Conservation (phyloP, 495 filamentous ascomycete species). For the Bathelium albidoporum region DNA sequence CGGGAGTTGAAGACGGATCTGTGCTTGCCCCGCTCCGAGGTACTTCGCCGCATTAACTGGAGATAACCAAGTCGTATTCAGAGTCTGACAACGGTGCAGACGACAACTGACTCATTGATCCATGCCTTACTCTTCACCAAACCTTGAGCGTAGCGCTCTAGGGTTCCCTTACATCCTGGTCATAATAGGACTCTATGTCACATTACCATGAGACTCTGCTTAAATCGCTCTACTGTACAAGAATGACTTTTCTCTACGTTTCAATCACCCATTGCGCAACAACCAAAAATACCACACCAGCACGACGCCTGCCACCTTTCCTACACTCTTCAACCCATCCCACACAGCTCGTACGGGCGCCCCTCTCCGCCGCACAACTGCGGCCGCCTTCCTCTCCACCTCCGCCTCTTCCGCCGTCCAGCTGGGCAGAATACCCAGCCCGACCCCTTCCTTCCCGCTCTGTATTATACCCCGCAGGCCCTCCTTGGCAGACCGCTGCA, state of each 20-base stretch:
- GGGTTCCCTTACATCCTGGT: too few species aligned
- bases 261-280: slow-evolving; percentile 20
- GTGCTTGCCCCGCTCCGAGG: too few species aligned
- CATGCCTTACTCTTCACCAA: too few species aligned
- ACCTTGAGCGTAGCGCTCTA: too few species aligned
- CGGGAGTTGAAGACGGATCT: too few species aligned
- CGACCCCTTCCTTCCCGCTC: slow-evolving; percentile 10
- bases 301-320: slow-evolving; percentile 20
- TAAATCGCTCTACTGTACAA: neutral
- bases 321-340: slow-evolving; percentile 23
- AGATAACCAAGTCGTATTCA: too few species aligned
- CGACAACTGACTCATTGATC: too few species aligned
- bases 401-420: slow-evolving; percentile 4
- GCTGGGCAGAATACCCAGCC: neutral
- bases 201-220: too few species aligned
- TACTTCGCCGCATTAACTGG: too few species aligned
- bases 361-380: slow-evolving; percentile 12
- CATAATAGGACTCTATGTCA: too few species aligned
- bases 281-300: slow-evolving; percentile 29
- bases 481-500: neutral
- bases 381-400: slow-evolving; percentile 16
- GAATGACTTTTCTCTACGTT: neutral
- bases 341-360: slow-evolving; percentile 12
- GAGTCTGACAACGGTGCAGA: too few species aligned
- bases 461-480: slow-evolving; percentile 7